Base-by-base conservation (phyloP, 345 rosid genomes). In the Hirschfeldia incana region DNA sequence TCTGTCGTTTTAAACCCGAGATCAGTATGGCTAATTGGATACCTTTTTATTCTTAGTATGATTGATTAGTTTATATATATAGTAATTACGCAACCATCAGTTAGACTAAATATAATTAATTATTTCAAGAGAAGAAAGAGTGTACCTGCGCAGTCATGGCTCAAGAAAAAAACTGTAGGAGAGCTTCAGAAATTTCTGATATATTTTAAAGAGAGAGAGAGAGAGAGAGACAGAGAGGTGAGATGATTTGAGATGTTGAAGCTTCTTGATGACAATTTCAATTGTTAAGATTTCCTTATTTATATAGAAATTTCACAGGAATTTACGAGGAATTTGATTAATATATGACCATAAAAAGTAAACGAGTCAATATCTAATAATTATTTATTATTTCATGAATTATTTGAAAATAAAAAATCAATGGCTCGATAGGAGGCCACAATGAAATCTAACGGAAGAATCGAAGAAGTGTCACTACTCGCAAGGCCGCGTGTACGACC, bases 1-100 rank as follows among this genome's bases (percentile, higher is more conserved):
- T 90, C 93, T 92, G 91, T 30, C 42, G 44, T 36, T 65, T 55
- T 0, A 5, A 76, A 68, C 3, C 27, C 1, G 6, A 42, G 36
- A 60, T 67, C 4, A 65, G 49, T 65, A 65, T 34, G 4, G 21
- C 27, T 69, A 67, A 15, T 58, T 75, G 37, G 4, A 7, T 10
- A 57, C 4, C 28, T 7, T 39, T 10, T 13, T n/a, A 49, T 64
- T 15, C 11, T 29, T 12, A 53, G n/a, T 21, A 36, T 34, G 55
- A 0, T 12, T n/a, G 65, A 5, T 42, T 3, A 74, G 29, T 76
- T 58, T 58, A 1, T 62, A 49, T 61, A 10, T 42, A 30, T 39
- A 58, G 37, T 2, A 8, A 66, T n/a, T 65, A 34, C 10, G n/a
- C 58, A 66, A 55, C 59, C 49, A 71, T 36, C 53, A 36, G 26